These are phyloP conservation scores for Cystoderma amianthinum DNA, from an alignment of 768 basidiomycete species.

Conservation along the genomic window DNA sequence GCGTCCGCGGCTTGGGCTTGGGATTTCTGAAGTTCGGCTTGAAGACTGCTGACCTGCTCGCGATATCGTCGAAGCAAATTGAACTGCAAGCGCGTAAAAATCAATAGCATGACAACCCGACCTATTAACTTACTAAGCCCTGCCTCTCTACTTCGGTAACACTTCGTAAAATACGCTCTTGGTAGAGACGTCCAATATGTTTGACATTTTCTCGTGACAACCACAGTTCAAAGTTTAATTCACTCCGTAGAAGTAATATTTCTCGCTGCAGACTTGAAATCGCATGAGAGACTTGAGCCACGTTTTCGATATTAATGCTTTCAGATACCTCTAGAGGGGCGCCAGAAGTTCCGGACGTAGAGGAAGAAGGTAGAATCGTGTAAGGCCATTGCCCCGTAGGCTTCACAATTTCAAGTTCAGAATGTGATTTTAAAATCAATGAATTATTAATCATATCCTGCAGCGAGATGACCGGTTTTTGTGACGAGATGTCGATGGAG, in stretches of 20 bases:
- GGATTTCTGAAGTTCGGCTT: slow-evolving; percentile 65
- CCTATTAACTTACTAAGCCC: slow-evolving; percentile 55
- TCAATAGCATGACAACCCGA: background rate
- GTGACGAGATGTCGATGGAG: slow-evolving; percentile 28
- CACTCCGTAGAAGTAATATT: slow-evolving; percentile 65
- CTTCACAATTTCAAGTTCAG: slow-evolving; percentile 54
- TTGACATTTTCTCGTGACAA: slow-evolving; percentile 73
- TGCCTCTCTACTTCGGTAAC: slow-evolving; percentile 80
- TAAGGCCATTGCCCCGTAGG: slow-evolving; percentile 48
- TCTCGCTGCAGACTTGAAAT: slow-evolving; percentile 72
- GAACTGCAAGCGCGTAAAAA: background rate
- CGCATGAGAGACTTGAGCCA: slow-evolving; percentile 51
- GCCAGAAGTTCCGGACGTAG: slow-evolving; percentile 11
- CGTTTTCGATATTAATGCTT: slow-evolving; percentile 11
- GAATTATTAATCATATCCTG: slow-evolving; percentile 72
- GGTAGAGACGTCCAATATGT: slow-evolving; percentile 76
- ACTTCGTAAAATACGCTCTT: slow-evolving; percentile 64
- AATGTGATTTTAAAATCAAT: slow-evolving; percentile 63
- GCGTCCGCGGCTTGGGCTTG: slow-evolving; percentile 65
- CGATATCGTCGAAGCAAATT: slow-evolving; percentile 79
- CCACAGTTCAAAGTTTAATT: slow-evolving; percentile 85
- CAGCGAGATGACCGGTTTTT: slow-evolving; percentile 47
- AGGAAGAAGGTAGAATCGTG: slow-evolving; percentile 30
- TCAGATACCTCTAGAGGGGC: background rate
- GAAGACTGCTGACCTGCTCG: slow-evolving; percentile 56